Evolutionary conservation across 2,329 filamentous ascomycete species (phyloP), one percentile per base, ranked within the genome.

Genomic region (Colletotrichum acutatum): DNA sequence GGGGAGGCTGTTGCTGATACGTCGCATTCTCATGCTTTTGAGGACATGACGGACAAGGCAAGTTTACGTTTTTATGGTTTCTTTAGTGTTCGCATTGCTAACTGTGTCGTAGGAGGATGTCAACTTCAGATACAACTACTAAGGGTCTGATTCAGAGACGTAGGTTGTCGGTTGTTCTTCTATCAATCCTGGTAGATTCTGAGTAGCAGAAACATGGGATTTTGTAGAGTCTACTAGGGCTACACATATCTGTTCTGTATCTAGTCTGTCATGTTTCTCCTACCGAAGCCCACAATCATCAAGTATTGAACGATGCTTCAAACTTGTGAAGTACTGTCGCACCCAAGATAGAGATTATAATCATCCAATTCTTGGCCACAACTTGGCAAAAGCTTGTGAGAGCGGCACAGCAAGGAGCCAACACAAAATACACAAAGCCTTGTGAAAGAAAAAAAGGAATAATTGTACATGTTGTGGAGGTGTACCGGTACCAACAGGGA

Each of bases 1-100:
- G 68, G 68, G 2, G 64, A 71, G 24, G 68, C 37, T 6, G 22
- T 63, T 34, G 68, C 68, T 7, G 68, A 71, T 24, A 12, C 42
- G 2, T 37, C 64, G 2, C 68, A 71, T 24, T 52, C 64, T 11
- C 88, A 90, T 76, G 89, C 88, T 1, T 92, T 90, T 78, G 90
- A 91, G 77, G 90, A 92, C 77, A 82, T 90, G 77, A 92, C 90
- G 5, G 90, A 92, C 78, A 84, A 82, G 79, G 87, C 90, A 83
- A 91, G 91, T 76, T 76, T 84, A 24, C 87, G 87, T 74, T 91
- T 79, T 82, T 88, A 73, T 91, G 91, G 77, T 86, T 88, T 9
- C 85, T 83, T 78, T 86, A 81, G 16, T 54, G 52, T 14, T 24
- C 5, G n/a, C 4, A 24, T 32, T 42, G 52, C 68, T 71, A 30